Conservation (phyloP, 2,329 filamentous ascomycete species). For the Alternaria arbusti region DNA sequence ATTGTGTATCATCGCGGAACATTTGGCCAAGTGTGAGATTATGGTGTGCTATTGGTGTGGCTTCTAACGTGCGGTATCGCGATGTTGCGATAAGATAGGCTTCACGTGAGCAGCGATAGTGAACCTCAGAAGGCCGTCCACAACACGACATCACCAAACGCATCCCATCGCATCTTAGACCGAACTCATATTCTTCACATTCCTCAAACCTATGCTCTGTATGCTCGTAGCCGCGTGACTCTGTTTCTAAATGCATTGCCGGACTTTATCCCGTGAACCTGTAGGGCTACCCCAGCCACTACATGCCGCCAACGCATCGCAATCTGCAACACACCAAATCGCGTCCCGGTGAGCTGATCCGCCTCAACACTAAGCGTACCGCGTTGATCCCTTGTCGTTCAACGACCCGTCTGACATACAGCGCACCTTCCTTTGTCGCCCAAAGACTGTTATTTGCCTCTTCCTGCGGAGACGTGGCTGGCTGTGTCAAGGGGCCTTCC, state of each 20-base stretch:
- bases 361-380: not conserved
- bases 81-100: slow-evolving; percentile 8
- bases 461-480: slow-evolving; percentile 2
- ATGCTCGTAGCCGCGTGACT: not conserved
- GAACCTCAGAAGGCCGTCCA: not conserved
- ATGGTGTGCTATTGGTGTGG: not conserved
- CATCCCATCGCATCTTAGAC: not conserved
- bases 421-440: slow-evolving; percentile 3
- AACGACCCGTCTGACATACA: not conserved
- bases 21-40: not conserved
- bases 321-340: slow-evolving; percentile 4
- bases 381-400: slow-evolving; percentile 15
- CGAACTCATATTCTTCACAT: not conserved
- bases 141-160: not conserved
- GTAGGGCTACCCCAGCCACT: slow-evolving; percentile 3
- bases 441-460: slow-evolving; percentile 2
- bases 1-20: not conserved
- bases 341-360: not conserved
- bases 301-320: slow-evolving; percentile 3
- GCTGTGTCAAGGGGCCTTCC: slow-evolving; percentile 14
- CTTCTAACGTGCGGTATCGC: not conserved
- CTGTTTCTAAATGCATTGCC: not conserved
- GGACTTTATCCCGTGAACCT: not conserved
- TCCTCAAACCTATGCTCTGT: not conserved
- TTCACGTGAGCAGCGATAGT: slow-evolving; percentile 11